These are phyloP conservation scores for Pisolithus sp. DNA, from an alignment of 768 basidiomycete genomes.

Conservation along the genomic window DNA sequence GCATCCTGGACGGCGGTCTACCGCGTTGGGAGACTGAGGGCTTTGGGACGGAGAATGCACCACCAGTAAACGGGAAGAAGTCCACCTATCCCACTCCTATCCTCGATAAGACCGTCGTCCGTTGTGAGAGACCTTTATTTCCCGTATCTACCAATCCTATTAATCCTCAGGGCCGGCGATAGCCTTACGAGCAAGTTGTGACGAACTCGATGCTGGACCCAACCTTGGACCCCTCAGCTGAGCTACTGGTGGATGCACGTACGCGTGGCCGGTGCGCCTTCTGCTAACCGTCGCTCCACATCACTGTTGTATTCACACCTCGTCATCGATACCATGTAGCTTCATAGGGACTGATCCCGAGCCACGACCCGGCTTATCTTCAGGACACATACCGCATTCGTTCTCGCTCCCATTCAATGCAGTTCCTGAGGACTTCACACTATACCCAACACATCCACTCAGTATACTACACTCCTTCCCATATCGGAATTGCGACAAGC, in stretches of 20 bases:
- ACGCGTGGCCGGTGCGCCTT: constrained; percentile 63
- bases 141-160: constrained; percentile 26
- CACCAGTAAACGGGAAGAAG: constrained; percentile 18
- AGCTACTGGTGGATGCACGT: constrained; percentile 85
- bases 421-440: constrained; percentile 52
- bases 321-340: constrained; percentile 34
- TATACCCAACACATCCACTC: constrained; percentile 28
- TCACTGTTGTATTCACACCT: constrained; percentile 1
- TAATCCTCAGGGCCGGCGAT: constrained; percentile 9
- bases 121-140: constrained; percentile 31
- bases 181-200: constrained; percentile 82
- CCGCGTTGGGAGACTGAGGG: constrained; percentile 74
- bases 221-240: constrained; percentile 38
- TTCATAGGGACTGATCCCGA: constrained; percentile 80
- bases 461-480: constrained; percentile 57
- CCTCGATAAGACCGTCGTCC: constrained; percentile 44
- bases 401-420: constrained; percentile 76
- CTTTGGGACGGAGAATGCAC: constrained; percentile 39
- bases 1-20: constrained; percentile 89
- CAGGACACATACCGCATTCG: constrained; percentile 90
- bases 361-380: constrained; percentile 80
- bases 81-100: constrained; percentile 47
- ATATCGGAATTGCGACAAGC: constrained; percentile 51
- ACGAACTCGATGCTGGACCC: constrained; percentile 53
- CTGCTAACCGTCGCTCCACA: not conserved